Percentiles rank a stretch among this genome's conserved stretches.
phyloP scores from a whole-genome alignment of 139 green algal genomes.

The Closterium sp. region DNA sequence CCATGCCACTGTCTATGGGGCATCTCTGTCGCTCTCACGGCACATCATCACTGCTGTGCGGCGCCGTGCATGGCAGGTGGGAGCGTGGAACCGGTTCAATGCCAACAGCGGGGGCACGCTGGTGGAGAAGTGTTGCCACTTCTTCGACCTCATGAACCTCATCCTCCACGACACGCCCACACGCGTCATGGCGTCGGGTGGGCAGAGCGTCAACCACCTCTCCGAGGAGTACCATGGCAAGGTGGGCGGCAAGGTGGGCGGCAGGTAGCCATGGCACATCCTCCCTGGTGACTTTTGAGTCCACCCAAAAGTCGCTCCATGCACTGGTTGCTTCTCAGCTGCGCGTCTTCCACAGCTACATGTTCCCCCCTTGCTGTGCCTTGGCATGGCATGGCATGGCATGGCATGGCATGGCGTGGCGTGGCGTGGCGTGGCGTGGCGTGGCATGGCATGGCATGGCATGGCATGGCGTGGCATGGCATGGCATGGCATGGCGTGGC shows the following conservation, averaged over 20 bases:
- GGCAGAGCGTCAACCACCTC: constrained; percentile 41
- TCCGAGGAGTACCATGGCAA: constrained; percentile 27
- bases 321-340: not conserved
- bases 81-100: constrained; percentile 41
- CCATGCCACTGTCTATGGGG: not conserved
- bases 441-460: not conserved
- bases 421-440: too few species aligned
- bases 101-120: constrained; percentile 38
- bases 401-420: not conserved
- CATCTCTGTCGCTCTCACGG: not conserved
- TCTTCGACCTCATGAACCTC: constrained; percentile 49
- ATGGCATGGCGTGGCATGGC: not conserved
- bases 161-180: not conserved
- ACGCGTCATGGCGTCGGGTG: constrained; percentile 36
- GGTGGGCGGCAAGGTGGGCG: not conserved
- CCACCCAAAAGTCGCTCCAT: too few species aligned
- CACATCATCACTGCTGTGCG: not conserved
- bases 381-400: not conserved
- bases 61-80: constrained; percentile 26
- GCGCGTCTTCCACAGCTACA: not conserved
- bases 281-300: not conserved
- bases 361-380: not conserved
- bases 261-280: too few species aligned
- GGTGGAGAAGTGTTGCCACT: constrained; percentile 50
- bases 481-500: not conserved